phyloP scores from a whole-genome alignment of 2,329 filamentous ascomycete species.

The Epichloe festucae region DNA sequence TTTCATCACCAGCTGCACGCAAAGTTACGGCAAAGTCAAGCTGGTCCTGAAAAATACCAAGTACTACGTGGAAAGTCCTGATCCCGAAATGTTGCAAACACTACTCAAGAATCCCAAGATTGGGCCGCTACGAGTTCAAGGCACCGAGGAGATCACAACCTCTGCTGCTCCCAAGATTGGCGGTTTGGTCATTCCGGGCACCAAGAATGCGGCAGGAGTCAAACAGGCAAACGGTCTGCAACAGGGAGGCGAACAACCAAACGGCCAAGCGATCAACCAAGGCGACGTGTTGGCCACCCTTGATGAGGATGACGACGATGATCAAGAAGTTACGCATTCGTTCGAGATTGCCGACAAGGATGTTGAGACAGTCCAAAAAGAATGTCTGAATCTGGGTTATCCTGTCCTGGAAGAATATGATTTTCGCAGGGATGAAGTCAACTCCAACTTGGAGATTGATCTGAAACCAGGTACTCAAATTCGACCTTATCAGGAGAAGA shows the following conservation, averaged over 20 bases:
- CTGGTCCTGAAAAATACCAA: slow-evolving; percentile 89
- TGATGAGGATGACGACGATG: slow-evolving; percentile 80
- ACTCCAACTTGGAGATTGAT: slow-evolving; percentile 88
- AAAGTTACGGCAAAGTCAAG: slow-evolving; percentile 91
- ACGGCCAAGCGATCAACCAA: slow-evolving; percentile 40
- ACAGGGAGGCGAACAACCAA: slow-evolving; percentile 22
- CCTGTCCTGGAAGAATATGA: slow-evolving; percentile 95
- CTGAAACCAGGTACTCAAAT: slow-evolving; percentile 82
- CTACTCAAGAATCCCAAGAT: slow-evolving; percentile 79
- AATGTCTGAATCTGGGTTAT: slow-evolving; percentile 73
- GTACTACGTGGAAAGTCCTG: slow-evolving; percentile 86
- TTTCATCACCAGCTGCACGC: slow-evolving; percentile 69
- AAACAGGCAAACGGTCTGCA: slow-evolving; percentile 49
- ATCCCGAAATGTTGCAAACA: slow-evolving; percentile 73
- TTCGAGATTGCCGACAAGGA: slow-evolving; percentile 78
- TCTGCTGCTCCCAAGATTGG: slow-evolving; percentile 77
- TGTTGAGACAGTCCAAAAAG: slow-evolving; percentile 79
- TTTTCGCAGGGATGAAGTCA: slow-evolving; percentile 80
- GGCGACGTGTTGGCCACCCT: slow-evolving; percentile 58
- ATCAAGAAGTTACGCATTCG: slow-evolving; percentile 78
- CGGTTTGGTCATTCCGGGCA: slow-evolving; percentile 83
- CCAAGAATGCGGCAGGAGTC: slow-evolving; percentile 80
- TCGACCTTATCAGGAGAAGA: slow-evolving; percentile 92
- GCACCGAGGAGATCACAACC: slow-evolving; percentile 58
- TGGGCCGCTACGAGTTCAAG: slow-evolving; percentile 63